These are phyloP conservation scores for Pseudomicrostroma phylloplanum DNA, from an alignment of 1,284 basidiomycete genomes.

Conservation along the genomic window DNA sequence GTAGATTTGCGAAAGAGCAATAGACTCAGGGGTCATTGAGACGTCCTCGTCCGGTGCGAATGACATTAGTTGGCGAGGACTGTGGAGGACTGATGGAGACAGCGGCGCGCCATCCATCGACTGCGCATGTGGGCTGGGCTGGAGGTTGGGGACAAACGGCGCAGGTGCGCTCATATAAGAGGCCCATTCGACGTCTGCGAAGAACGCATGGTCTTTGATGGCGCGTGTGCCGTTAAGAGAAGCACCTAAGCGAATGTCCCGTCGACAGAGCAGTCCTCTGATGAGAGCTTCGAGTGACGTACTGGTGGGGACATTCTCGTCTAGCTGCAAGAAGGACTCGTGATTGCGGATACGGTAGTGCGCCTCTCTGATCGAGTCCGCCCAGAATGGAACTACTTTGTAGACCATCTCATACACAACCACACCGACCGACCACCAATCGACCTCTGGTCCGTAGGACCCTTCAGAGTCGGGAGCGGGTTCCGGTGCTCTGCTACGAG, in stretches of 20 bases:
- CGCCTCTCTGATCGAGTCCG: conserved; percentile 38
- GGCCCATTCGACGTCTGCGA: conserved; percentile 36
- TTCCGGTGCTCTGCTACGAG: background rate
- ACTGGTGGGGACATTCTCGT: conserved; percentile 21
- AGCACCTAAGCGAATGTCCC: conserved; percentile 29
- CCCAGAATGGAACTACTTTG: conserved; percentile 44
- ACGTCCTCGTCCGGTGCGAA: background rate
- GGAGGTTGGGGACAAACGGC: conserved; percentile 35
- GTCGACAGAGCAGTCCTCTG: conserved; percentile 21
- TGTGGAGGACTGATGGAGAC: conserved; percentile 17
- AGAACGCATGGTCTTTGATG: conserved; percentile 31
- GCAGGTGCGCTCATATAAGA: conserved; percentile 6
- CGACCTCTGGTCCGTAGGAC: conserved; percentile 44
- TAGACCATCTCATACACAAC: conserved; percentile 48
- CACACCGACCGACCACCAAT: conserved; percentile 50
- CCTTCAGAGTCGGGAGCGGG: conserved; percentile 18
- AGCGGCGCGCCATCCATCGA: background rate
- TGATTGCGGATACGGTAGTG: conserved; percentile 45
- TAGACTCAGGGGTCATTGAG: conserved; percentile 7
- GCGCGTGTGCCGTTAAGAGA: conserved; percentile 18
- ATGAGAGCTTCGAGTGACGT: conserved; percentile 23
- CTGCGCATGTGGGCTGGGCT: background rate
- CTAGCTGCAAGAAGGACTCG: conserved; percentile 22
- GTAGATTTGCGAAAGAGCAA: conserved; percentile 40
- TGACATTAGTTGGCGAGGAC: conserved; percentile 7